Evolutionary conservation across 352 stramenopile genomes (phyloP), one percentile per base, ranked within the genome.

Genomic region (Phytopythium chamaehyphon): DNA sequence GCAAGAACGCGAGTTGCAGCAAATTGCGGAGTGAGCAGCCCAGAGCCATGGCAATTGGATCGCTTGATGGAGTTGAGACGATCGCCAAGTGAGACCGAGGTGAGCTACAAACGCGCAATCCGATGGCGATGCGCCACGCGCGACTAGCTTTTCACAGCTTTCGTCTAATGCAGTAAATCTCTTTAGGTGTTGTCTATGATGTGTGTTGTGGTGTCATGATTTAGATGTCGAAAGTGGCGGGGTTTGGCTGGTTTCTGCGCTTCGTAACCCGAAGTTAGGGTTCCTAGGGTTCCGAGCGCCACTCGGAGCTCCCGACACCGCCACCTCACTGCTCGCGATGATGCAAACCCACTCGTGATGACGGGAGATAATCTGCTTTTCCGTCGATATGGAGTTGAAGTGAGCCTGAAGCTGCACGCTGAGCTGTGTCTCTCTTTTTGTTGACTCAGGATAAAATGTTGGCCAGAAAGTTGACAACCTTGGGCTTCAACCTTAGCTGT

Each of bases 11-110:
- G 35, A 53, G 14, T 3, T 21, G 35, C 2, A 36, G 19, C 6
- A 53, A 53, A 53, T 44, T 22, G 35, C 31, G 35, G 35, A 53
- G 38, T 53, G 47, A 15, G 4, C 11, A 22, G 2, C 6, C 7
- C 43, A 5, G 26, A 14, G 7, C 23, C 24, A 39, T 19, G 12
- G 43, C 15, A 48, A 14, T 45, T 19, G 16, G 22, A 6, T 18
- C 24, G 10, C 19, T 19, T 8, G 1, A 21, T 6, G 14, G 16
- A 15, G 14, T 16, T 10, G 2, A 14, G n/a, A n/a, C n/a, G n/a
- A n/a, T n/a, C n/a, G n/a, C n/a, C 23, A 6, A 24, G 1, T 28
- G 24, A 48, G 23, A 19, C 14, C 15, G 23, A 15, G 15, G 4
- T 3, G 16, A 22, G 11, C 21, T 16, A 22, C 16, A 6, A 31